These are phyloP conservation scores for Cladosporium sphaerospermum DNA, from an alignment of 2,329 filamentous ascomycete species.

Conservation along the genomic window DNA sequence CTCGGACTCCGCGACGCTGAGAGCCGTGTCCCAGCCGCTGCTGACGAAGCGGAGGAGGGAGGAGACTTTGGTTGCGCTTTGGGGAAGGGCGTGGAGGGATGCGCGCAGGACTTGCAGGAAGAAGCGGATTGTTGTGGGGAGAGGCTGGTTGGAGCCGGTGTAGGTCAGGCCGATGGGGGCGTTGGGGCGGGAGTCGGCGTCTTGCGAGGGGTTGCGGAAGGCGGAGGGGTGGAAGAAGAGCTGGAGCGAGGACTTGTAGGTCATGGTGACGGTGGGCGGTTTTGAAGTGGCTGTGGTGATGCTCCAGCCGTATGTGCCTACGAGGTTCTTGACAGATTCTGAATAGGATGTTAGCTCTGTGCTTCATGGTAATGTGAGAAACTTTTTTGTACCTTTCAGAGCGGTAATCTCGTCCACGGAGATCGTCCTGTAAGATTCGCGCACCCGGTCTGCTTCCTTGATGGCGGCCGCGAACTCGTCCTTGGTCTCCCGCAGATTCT, in stretches of 20 bases:
- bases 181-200: constrained; percentile 29
- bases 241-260: constrained; percentile 65
- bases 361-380: background rate
- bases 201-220: constrained; percentile 39
- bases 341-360: constrained; percentile 32
- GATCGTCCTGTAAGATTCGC: constrained; percentile 87
- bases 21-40: constrained; percentile 60
- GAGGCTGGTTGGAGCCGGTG: constrained; percentile 46
- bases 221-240: constrained; percentile 63
- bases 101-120: constrained; percentile 68
- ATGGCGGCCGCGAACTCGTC: constrained; percentile 67
- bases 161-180: constrained; percentile 64
- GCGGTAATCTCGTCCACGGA: constrained; percentile 71
- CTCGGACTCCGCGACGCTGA: constrained; percentile 54
- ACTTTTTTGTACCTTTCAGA: constrained; percentile 58
- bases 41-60: constrained; percentile 56
- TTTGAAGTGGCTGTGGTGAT: constrained; percentile 56
- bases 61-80: constrained; percentile 51
- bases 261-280: constrained; percentile 62
- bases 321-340: constrained; percentile 61
- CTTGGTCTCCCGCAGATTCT: constrained; percentile 60
- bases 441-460: constrained; percentile 70
- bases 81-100: constrained; percentile 56
- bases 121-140: constrained; percentile 65
- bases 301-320: constrained; percentile 64